A percentile compares a stretch with the other conserved stretches of the same genome.
Conservation (phyloP, 257 asterid species). For the Ajuga chamaepitys region DNA sequence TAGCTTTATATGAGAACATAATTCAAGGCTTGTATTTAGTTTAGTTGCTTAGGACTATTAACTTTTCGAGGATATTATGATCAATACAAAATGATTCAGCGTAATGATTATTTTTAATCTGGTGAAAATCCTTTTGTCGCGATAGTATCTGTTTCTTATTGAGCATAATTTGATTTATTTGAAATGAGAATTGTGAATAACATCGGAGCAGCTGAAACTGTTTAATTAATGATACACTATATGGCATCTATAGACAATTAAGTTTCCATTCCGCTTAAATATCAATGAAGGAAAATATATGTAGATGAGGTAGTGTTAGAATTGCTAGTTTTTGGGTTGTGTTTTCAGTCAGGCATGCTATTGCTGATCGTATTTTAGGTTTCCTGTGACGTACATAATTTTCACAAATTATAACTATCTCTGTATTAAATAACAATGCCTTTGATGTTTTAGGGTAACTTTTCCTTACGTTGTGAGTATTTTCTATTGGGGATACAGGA, state of each 20-base stretch:
- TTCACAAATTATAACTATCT: neutral
- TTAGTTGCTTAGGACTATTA: too few relatives aligned
- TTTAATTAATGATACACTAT: neutral
- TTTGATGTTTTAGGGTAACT: neutral
- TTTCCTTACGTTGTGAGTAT: neutral
- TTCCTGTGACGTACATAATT: neutral
- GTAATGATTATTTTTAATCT: neutral
- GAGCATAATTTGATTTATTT: neutral
- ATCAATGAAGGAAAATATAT: neutral
- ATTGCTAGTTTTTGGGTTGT: neutral
- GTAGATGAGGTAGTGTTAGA: neutral
- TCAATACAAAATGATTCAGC: too few relatives aligned
- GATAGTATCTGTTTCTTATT: neutral
- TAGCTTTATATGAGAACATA: neutral
- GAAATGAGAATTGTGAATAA: neutral
- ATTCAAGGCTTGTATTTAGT: too few relatives aligned
- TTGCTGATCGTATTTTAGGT: neutral
- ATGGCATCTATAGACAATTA: too few relatives aligned
- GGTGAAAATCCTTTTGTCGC: neutral
- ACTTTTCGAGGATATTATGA: too few relatives aligned
- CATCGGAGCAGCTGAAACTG: neutral
- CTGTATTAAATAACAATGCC: too few relatives aligned
- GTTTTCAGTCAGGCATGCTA: neutral
- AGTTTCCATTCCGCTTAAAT: too few relatives aligned
- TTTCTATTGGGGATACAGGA: conserved; percentile 26